Base-by-base conservation (phyloP, 2,329 filamentous ascomycete species). In the Diplocarpon rosae region DNA sequence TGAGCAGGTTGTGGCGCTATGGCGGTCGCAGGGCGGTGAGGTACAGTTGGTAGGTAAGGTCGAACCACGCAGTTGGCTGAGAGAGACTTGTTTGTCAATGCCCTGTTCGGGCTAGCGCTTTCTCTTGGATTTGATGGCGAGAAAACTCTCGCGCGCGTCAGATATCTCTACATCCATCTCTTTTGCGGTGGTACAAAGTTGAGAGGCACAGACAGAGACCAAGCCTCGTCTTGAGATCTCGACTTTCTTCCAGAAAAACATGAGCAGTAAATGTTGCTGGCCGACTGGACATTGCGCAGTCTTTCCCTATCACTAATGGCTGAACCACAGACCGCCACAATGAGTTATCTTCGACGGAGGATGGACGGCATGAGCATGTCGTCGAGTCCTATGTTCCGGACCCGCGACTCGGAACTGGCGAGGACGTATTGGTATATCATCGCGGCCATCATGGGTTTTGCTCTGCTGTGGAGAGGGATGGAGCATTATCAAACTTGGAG, bases 361-460 rank as follows among this genome's bases (percentile, higher is more conserved):
- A 51, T 55, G 53, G 42, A 37, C 20, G 33, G 34, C 20, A 57
- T 57, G 53, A 30, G 46, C 40, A 51, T 46, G 47, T 41, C 39
- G 35, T 51, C 49, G 48, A 57, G 62, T 42, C 62, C 65, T 14
- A 60, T 65, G 56, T 70, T 72, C 56, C 62, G 65, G 46, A 48
- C 60, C 1, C 62, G 62, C 31, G 78, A 78, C 55, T 67, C 67
- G 56, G 65, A 63, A 33, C 66, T 78, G 40, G 75, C 76, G 13
- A 66, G 65, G 14, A 68, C 66, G 2, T 80, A 72, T 55, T 80
- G 76, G 76, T 80, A 78, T 56, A 68, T 75, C 29, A 62, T 76
- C 31, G 73, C 67, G 7, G 69, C 64, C 13, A 67, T 71, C 17
- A n/a, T 52, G 14, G 56, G 48, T 4, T 49, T 52, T 24, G 38